A percentile compares a stretch with the other conserved stretches of the same genome.
These are phyloP conservation scores for Hyaloperonospora arabidopsidis DNA, from an alignment of 352 stramenopile species.

Conservation along the genomic window DNA sequence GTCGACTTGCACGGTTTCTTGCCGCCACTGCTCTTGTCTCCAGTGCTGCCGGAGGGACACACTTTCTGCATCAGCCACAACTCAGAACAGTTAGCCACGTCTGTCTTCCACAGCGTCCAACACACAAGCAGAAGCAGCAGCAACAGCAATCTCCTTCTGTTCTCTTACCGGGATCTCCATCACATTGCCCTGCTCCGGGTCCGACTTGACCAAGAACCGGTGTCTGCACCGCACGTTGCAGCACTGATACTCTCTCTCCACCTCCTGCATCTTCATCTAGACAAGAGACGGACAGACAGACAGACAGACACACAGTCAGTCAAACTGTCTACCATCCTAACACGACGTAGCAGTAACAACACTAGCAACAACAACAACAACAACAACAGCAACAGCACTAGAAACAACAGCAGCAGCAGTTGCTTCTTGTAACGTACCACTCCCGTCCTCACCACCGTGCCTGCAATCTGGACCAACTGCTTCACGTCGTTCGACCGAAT, in stretches of 20 bases:
- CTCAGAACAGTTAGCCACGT: not conserved
- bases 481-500: slow-evolving; percentile 88
- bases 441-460: slow-evolving; percentile 86
- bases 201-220: slow-evolving; percentile 80
- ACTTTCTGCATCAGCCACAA: slow-evolving; percentile 28
- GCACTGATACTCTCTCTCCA: slow-evolving; percentile 82
- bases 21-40: slow-evolving; percentile 23
- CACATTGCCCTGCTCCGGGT: slow-evolving; percentile 88
- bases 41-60: slow-evolving; percentile 37
- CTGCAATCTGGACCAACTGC: slow-evolving; percentile 76
- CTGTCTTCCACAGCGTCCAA: not conserved
- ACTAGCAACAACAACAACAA: not conserved
- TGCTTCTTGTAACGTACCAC: slow-evolving; percentile 34
- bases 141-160: not conserved
- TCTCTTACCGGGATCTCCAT: slow-evolving; percentile 60
- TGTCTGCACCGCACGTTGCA: slow-evolving; percentile 57
- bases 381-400: too few species aligned
- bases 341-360: too few species aligned
- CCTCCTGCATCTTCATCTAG: slow-evolving; percentile 91
- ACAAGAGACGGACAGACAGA: slow-evolving; percentile 1
- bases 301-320: not conserved
- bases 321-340: not conserved
- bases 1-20: slow-evolving; percentile 76
- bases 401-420: not conserved
- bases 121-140: too few species aligned